These are phyloP conservation scores for Rostrohypoxylon terebratum DNA, from an alignment of 495 filamentous ascomycete species.

Conservation along the genomic window DNA sequence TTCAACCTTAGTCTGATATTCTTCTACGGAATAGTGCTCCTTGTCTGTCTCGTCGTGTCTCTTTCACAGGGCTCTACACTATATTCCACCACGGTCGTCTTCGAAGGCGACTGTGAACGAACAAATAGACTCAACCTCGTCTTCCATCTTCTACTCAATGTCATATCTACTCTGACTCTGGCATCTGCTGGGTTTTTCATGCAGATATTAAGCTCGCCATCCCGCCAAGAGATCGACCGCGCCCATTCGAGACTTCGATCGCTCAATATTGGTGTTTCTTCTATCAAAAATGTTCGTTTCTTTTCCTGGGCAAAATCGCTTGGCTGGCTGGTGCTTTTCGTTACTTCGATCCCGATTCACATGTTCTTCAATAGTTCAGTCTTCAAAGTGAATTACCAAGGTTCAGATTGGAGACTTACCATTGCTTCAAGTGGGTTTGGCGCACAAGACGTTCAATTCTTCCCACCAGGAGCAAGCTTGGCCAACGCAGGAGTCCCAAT, in stretches of 20 bases:
- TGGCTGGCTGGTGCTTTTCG: constrained; percentile 18
- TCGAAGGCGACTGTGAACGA: constrained; percentile 3
- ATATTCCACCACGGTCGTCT: background rate
- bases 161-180: constrained; percentile 50
- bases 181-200: constrained; percentile 55
- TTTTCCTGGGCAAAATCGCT: constrained; percentile 9
- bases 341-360: constrained; percentile 31
- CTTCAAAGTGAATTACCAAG: constrained; percentile 27
- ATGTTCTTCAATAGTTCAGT: constrained; percentile 36
- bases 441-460: constrained; percentile 15
- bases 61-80: background rate
- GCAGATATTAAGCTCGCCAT: constrained; percentile 49
- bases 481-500: constrained; percentile 5
- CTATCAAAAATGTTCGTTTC: constrained; percentile 24
- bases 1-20: background rate
- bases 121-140: background rate
- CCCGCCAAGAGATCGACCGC: constrained; percentile 25
- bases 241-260: constrained; percentile 27
- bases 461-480: constrained; percentile 34
- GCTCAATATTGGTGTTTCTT: constrained; percentile 34
- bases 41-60: background rate
- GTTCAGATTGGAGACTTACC: constrained; percentile 28
- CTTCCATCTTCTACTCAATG: constrained; percentile 52
- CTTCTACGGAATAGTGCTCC: background rate
- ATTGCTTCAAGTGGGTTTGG: constrained; percentile 22